Evolutionary conservation across 116 monocot species (phyloP).

Genomic region (Posidonia oceanica): DNA sequence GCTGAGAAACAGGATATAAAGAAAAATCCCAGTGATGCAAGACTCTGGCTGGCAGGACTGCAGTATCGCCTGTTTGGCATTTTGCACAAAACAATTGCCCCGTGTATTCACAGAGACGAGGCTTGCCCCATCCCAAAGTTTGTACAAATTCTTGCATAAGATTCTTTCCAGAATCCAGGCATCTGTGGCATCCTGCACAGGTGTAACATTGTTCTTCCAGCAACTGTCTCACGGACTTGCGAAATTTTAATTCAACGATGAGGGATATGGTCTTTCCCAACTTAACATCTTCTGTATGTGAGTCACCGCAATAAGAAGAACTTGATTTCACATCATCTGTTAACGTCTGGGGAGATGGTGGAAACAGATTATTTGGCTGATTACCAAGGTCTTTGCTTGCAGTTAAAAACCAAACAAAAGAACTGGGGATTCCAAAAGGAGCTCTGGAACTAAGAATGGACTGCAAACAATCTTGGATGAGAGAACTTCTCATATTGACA

Average conservation of each 20-base stretch:
- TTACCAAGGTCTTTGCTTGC: conserved; percentile 23
- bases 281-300: conserved; percentile 9
- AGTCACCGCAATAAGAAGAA: conserved; percentile 9
- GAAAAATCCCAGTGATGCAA: conserved; percentile 95
- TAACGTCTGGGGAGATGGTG: conserved; percentile 20
- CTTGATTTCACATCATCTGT: conserved; percentile 14
- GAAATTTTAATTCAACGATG: conserved; percentile 51
- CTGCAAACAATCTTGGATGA: conserved; percentile 85
- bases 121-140: conserved; percentile 59
- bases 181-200: conserved; percentile 78
- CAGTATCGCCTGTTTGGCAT: conserved; percentile 80
- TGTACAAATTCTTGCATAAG: conserved; percentile 54
- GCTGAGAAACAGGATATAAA: conserved; percentile 81
- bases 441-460: conserved; percentile 43
- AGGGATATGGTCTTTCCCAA: conserved; percentile 82
- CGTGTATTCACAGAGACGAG: conserved; percentile 79
- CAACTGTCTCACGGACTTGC: conserved; percentile 57
- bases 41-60: conserved; percentile 78
- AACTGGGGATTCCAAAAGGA: conserved; percentile 50
- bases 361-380: conserved; percentile 17
- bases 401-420: conserved; percentile 49
- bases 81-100: conserved; percentile 79
- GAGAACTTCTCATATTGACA: conserved; percentile 63
- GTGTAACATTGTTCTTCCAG: conserved; percentile 71
- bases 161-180: conserved; percentile 52